A percentile compares a stretch with the other conserved stretches of the same genome.
Evolutionary conservation across 352 stramenopile species (phyloP).

Genomic region (Pythium plurisporium): DNA sequence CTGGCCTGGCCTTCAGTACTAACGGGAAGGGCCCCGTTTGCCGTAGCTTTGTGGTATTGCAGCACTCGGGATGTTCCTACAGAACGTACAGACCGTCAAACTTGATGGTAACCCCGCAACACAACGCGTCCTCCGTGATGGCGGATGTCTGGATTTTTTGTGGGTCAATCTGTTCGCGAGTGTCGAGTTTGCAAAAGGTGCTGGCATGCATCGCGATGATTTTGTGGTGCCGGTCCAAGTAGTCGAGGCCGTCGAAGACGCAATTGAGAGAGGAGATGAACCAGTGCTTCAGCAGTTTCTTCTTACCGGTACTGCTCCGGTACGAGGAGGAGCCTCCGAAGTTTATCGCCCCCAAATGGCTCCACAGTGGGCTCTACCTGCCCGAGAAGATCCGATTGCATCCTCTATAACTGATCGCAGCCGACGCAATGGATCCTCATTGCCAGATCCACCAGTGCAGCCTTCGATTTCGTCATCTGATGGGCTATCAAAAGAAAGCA

Average conservation of each 20-base stretch:
- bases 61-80: conserved; percentile 33
- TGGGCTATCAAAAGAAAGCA: conserved; percentile 40
- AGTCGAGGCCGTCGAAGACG: conserved; percentile 20
- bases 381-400: too few species aligned
- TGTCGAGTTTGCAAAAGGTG: conserved; percentile 10
- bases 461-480: neutral
- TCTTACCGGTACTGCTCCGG: conserved; percentile 11
- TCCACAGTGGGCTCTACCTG: too few species aligned
- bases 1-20: too few species aligned
- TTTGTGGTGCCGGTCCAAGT: conserved; percentile 18
- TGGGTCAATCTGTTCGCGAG: conserved; percentile 36
- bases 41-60: conserved; percentile 49
- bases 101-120: conserved; percentile 45
- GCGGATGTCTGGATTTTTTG: conserved; percentile 39
- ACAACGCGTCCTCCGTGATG: conserved; percentile 26
- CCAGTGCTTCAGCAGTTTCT: conserved; percentile 20
- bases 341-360: neutral
- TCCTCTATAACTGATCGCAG: neutral
- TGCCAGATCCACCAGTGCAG: neutral
- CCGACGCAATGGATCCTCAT: too few species aligned
- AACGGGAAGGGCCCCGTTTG: too few species aligned
- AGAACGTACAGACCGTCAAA: conserved; percentile 36
- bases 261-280: conserved; percentile 22
- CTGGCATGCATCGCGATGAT: conserved; percentile 15
- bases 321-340: neutral